A percentile compares a stretch with the other conserved stretches of the same genome.
Conservation (phyloP, 2,329 filamentous ascomycete species). For the Ramularia endophylla region DNA sequence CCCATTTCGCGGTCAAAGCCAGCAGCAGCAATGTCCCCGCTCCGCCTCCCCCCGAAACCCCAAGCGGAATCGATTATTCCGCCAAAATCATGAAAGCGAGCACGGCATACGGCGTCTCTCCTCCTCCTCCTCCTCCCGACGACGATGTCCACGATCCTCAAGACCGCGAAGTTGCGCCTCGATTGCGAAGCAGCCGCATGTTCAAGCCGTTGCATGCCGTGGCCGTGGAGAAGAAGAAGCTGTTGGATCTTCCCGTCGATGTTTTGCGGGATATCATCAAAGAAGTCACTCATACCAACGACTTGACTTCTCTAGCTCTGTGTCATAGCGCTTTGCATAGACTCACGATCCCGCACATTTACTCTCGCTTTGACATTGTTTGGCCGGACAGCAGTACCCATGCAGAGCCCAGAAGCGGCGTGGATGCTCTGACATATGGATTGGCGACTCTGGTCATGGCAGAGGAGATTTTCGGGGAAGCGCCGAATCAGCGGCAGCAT, state of each 20-base stretch:
- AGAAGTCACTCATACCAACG: conserved; percentile 76
- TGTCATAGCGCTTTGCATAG: conserved; percentile 72
- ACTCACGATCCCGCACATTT: conserved; percentile 71
- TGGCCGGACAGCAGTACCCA: conserved; percentile 69
- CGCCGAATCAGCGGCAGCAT: conserved; percentile 37
- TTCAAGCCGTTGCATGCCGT: conserved; percentile 35
- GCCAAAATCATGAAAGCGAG: too few relatives aligned
- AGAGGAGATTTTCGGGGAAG: conserved; percentile 53
- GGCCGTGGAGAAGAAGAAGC: conserved; percentile 41
- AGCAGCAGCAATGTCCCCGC: too few relatives aligned
- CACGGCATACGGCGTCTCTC: too few relatives aligned
- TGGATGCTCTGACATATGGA: conserved; percentile 78
- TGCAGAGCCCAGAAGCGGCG: conserved; percentile 61
- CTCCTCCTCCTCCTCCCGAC: too few relatives aligned
- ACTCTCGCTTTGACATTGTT: conserved; percentile 80
- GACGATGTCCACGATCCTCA: too few relatives aligned
- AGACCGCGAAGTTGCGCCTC: conserved; percentile 8
- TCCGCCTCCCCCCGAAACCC: too few relatives aligned
- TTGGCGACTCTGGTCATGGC: conserved; percentile 73
- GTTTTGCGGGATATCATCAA: conserved; percentile 72
- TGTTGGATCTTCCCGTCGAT: conserved; percentile 73
- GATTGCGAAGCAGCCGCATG: conserved; percentile 36
- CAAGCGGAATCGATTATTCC: too few relatives aligned
- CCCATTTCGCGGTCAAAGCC: too few relatives aligned
- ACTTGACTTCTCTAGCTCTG: conserved; percentile 69